Percentiles rank a stretch among this genome's conserved stretches.
These are phyloP conservation scores for Arxiozyma heterogenica DNA, from an alignment of 1,139 yeast genomes.

Conservation along the genomic window DNA sequence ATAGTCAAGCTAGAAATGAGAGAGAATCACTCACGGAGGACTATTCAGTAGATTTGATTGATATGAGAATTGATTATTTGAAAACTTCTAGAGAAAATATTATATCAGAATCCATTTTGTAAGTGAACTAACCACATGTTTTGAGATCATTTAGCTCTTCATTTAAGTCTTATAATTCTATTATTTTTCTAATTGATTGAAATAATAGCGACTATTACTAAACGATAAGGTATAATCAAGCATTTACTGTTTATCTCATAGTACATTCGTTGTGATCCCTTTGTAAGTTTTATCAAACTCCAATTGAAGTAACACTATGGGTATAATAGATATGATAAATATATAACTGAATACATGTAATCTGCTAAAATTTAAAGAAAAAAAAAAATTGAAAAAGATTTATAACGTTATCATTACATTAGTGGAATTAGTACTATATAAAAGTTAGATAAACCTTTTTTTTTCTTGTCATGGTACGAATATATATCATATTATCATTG, in stretches of 20 bases:
- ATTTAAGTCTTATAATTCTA: too few relatives aligned
- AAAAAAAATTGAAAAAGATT: neutral
- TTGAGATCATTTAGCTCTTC: neutral
- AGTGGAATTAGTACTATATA: neutral
- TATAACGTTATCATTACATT: neutral
- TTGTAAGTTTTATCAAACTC: too few relatives aligned
- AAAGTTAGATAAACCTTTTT: neutral
- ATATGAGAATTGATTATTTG: neutral
- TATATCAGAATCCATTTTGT: neutral
- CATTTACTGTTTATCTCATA: neutral
- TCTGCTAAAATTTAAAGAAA: neutral
- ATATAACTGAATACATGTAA: too few relatives aligned
- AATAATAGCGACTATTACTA: neutral
- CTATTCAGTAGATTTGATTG: neutral
- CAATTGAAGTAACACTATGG: too few relatives aligned
- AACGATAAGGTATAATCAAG: too few relatives aligned
- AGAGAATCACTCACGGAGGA: neutral
- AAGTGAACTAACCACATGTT: neutral
- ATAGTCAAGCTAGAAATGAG: neutral
- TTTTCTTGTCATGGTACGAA: slow-evolving; percentile 74
- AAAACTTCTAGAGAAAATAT: neutral
- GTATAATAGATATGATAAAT: neutral
- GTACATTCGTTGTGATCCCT: neutral
- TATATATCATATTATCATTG: neutral
- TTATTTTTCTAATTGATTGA: too few relatives aligned